These are phyloP conservation scores for Tricladium varicosporioides DNA, from an alignment of 2,329 filamentous ascomycete genomes.

Conservation along the genomic window DNA sequence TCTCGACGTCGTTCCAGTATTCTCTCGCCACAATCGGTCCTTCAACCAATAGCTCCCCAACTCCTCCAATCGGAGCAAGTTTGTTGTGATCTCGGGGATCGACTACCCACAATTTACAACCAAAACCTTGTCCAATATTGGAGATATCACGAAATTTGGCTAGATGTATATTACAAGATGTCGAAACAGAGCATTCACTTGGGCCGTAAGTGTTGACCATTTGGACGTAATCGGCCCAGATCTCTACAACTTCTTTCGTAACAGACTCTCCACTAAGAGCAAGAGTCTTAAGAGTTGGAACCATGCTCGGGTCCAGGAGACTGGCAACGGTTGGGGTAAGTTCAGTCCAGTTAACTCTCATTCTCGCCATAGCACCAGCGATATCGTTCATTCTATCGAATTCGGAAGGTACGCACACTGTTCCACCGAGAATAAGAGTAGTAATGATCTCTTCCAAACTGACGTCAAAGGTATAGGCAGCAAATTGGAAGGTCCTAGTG, in stretches of 20 bases:
- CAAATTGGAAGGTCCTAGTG: background rate
- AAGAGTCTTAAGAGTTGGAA: constrained; percentile 20
- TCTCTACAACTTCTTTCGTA: constrained; percentile 36
- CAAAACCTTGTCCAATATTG: too few species aligned
- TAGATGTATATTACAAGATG: constrained; percentile 1
- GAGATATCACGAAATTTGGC: background rate
- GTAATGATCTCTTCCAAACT: background rate
- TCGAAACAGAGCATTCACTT: constrained; percentile 15
- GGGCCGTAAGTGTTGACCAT: constrained; percentile 43
- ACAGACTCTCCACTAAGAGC: constrained; percentile 29
- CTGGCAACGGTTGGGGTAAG: constrained; percentile 25
- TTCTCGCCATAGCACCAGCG: background rate
- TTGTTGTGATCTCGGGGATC: too few species aligned
- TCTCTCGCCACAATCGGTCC: constrained; percentile 73
- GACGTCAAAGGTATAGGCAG: background rate
- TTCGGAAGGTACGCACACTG: constrained; percentile 34
- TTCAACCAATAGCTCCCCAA: constrained; percentile 65
- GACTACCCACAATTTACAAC: too few species aligned
- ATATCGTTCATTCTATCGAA: constrained; percentile 37
- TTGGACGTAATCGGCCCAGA: constrained; percentile 37
- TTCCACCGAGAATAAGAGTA: background rate
- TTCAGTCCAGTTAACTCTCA: constrained; percentile 19
- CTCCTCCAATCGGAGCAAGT: constrained; percentile 16
- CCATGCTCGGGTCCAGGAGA: constrained; percentile 17
- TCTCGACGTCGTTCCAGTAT: constrained; percentile 62